Base-by-base conservation (phyloP, 106 monocot species). In the Agapanthus africanus region DNA sequence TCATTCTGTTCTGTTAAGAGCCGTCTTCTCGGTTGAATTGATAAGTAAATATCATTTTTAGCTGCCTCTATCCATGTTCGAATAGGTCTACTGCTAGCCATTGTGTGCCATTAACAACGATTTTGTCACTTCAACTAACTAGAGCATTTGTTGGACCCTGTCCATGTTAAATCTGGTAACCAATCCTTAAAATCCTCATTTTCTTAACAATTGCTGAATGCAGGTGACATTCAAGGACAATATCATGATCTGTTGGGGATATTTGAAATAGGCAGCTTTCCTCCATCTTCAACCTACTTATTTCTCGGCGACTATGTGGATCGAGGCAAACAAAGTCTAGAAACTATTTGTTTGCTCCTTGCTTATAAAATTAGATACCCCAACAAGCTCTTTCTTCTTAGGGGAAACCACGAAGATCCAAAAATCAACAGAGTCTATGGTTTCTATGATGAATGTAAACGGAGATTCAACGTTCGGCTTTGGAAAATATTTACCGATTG, bases 251-350 rank as follows among this genome's bases (percentile, higher is more conserved):
- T 81, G 51, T 36, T 81, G 18, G 72, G 76, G 33, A 57, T 81
- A 30, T 81, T 81, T 68, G 76, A 81, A 46, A 68, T 59, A 26
- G 81, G 81, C 13, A 72, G 76, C 7, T 76, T 72, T 52, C 81
- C 81, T 61, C 81, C 80, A 32, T 41, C 65, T 8, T 71, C 81
- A 11, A 72, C 71, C 33, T 81, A 81, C 36, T 59, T 81, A 35
- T 81, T 81, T 59, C 75, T 81, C 19, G 81, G 81, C 6, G 81
- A 81, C 50, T 81, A 81, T 56, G 81, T 81, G 6, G 81, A 81
- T 63, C 71, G 81, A 4, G 80, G 80, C 7, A 80, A 80, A 7
- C 80, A 80, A 36, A 76, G 80, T 49, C 25, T 80, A 15, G 80
- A 80, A 60, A 80, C 80, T 37, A 80, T 80, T 6, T 80, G 80